A percentile compares a stretch with the other conserved stretches of the same genome.
Evolutionary conservation across 208 protist species (phyloP).

Genomic region (Trypanosoma avium): DNA sequence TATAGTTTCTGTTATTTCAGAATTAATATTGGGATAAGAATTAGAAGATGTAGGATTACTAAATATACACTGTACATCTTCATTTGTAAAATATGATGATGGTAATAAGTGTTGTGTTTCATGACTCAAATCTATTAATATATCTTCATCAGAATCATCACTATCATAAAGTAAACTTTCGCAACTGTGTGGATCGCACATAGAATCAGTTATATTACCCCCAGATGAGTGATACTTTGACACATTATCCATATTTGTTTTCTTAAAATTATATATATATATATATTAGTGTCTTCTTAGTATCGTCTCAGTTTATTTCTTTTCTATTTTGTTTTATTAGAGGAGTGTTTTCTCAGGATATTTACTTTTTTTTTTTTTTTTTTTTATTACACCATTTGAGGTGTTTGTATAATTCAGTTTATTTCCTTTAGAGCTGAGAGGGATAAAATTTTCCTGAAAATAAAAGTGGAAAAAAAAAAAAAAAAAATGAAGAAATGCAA

Average conservation of each 20-base stretch:
- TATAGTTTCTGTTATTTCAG: too few relatives aligned
- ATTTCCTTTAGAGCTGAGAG: too few relatives aligned
- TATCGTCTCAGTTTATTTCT: too few relatives aligned
- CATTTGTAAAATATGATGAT: conserved; percentile 14
- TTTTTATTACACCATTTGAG: conserved; percentile 10
- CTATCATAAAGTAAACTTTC: background rate
- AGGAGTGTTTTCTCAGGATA: too few relatives aligned
- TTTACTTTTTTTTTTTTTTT: background rate
- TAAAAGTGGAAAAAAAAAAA: background rate
- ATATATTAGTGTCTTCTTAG: too few relatives aligned
- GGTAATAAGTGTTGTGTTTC: background rate
- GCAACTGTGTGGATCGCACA: background rate
- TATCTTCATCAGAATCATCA: conserved; percentile 17
- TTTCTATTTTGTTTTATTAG: background rate
- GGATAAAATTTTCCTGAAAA: too few relatives aligned
- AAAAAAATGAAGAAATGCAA: background rate
- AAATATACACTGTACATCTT: background rate
- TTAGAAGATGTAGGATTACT: background rate
- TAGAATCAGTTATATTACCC: background rate
- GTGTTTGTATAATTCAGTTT: background rate
- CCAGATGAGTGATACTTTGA: background rate
- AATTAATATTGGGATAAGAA: background rate
- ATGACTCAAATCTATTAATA: background rate
- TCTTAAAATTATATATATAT: too few relatives aligned
- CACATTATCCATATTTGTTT: background rate